Evolutionary conservation across 768 basidiomycete species (phyloP).

Genomic region (Russula earlei): DNA sequence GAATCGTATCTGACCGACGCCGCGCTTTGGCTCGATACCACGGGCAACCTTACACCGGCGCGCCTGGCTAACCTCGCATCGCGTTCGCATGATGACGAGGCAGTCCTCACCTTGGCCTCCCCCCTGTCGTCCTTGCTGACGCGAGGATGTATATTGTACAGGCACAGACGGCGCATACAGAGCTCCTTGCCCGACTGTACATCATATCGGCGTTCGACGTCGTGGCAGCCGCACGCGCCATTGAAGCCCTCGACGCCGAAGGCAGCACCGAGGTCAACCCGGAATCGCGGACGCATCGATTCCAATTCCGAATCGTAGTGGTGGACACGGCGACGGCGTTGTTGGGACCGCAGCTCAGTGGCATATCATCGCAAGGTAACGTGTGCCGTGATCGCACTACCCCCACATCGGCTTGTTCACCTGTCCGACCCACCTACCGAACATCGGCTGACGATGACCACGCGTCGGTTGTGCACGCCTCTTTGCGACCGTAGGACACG

Average conservation of each 20-base stretch:
- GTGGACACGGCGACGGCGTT: conserved; percentile 60
- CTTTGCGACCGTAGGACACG: conserved; percentile 51
- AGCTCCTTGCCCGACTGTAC: conserved; percentile 8
- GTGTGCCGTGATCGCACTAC: background rate
- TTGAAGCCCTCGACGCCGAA: conserved; percentile 4
- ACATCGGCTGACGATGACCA: background rate
- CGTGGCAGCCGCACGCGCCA: background rate
- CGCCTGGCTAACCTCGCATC: conserved; percentile 31
- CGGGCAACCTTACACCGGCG: conserved; percentile 53
- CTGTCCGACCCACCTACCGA: background rate
- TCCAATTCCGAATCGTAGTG: conserved; percentile 37
- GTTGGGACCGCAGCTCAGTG: conserved; percentile 52
- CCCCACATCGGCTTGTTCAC: background rate
- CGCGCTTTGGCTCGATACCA: conserved; percentile 65
- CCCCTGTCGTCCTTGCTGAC: background rate
- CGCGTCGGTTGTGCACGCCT: background rate
- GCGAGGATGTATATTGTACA: background rate
- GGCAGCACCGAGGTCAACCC: background rate
- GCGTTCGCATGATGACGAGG: conserved; percentile 18
- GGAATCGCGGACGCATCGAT: background rate
- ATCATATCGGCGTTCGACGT: conserved; percentile 5
- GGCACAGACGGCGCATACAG: background rate
- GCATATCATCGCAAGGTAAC: conserved; percentile 51
- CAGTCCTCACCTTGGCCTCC: conserved; percentile 12
- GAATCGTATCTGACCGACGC: conserved; percentile 27